phyloP scores from a whole-genome alignment of 305 asterid genomes.

The Fraxinus angustifolia region DNA sequence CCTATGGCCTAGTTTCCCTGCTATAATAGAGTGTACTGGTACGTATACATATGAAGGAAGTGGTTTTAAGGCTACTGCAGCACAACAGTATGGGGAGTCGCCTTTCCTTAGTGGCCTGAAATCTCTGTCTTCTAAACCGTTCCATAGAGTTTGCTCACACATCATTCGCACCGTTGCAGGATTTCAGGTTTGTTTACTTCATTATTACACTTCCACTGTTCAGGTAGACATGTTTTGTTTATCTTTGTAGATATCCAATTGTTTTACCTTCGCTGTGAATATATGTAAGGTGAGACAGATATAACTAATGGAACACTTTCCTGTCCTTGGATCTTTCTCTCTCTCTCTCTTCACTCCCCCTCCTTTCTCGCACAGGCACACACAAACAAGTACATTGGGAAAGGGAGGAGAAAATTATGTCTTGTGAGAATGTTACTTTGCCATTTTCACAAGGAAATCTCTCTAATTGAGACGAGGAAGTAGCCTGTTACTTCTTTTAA shows the following conservation, averaged over 20 bases:
- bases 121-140: conserved; percentile 77
- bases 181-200: conserved; percentile 61
- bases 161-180: conserved; percentile 93
- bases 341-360: neutral
- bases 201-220: conserved; percentile 1
- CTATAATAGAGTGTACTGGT: conserved; percentile 80
- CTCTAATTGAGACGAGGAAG: neutral
- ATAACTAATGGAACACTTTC: neutral
- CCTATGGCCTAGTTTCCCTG: conserved; percentile 90
- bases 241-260: conserved; percentile 1
- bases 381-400: neutral
- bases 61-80: conserved; percentile 92
- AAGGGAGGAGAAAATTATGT: neutral
- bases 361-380: neutral
- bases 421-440: neutral
- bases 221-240: neutral
- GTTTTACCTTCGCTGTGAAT: neutral
- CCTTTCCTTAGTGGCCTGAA: conserved; percentile 84
- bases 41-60: conserved; percentile 89
- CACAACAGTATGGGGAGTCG: conserved; percentile 90
- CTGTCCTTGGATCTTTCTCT: neutral
- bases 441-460: neutral
- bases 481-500: neutral
- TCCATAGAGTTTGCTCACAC: conserved; percentile 94
- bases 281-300: neutral